Evolutionary conservation across 1,284 basidiomycete genomes (phyloP).

Genomic region (Pyrrhoderma noxium): DNA sequence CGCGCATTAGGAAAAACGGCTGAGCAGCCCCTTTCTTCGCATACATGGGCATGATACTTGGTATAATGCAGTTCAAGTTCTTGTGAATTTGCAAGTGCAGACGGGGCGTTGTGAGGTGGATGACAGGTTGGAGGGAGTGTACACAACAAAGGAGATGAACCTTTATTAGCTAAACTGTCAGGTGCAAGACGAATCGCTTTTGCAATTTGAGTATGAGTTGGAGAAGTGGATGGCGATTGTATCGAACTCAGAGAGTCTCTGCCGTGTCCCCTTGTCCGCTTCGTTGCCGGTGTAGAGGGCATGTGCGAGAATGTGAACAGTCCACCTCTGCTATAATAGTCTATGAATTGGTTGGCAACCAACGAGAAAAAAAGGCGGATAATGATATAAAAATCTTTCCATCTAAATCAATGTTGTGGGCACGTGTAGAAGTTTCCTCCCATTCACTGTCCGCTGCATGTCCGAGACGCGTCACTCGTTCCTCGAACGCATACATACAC

Average conservation of each 20-base stretch:
- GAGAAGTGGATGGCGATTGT: conserved; percentile 5
- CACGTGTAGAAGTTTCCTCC: too few species aligned
- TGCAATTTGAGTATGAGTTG: conserved; percentile 1
- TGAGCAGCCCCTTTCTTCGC: conserved; percentile 58
- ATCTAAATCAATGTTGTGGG: too few species aligned
- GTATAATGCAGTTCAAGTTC: conserved; percentile 79
- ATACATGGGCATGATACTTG: conserved; percentile 77
- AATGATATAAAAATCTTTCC: too few species aligned
- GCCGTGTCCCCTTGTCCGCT: conserved; percentile 4
- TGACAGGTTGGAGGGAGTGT: conserved; percentile 79
- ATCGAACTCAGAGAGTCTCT: not conserved
- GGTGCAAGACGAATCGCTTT: conserved; percentile 2
- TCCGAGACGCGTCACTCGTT: not conserved
- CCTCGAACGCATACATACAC: not conserved
- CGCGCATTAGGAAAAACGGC: conserved; percentile 83
- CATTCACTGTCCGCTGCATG: too few species aligned
- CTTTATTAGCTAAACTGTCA: not conserved
- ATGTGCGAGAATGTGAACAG: conserved; percentile 1
- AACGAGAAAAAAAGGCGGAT: too few species aligned
- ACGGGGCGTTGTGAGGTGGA: conserved; percentile 45
- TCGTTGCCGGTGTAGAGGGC: not conserved
- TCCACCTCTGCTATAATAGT: too few species aligned
- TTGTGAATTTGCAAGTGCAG: conserved; percentile 48
- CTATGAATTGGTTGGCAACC: too few species aligned
- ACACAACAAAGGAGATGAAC: conserved; percentile 44